These are phyloP conservation scores for Podospora sp. DNA, from an alignment of 495 filamentous ascomycete species.

Conservation along the genomic window DNA sequence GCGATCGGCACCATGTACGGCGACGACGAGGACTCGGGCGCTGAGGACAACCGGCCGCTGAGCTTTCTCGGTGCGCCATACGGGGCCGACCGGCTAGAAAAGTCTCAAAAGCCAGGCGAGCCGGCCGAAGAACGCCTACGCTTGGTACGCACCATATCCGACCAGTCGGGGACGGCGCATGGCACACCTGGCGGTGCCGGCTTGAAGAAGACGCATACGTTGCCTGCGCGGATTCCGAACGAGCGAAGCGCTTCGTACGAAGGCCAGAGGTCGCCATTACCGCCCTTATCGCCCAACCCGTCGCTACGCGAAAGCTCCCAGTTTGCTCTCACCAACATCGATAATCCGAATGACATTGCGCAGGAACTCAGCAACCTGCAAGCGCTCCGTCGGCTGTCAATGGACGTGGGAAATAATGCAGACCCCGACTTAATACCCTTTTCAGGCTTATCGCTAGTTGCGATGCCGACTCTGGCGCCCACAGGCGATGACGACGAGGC, in stretches of 20 bases:
- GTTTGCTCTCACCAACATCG: conserved; percentile 88
- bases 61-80: conserved; percentile 49
- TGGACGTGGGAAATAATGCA: conserved; percentile 89
- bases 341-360: conserved; percentile 88
- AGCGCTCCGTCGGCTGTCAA: conserved; percentile 94
- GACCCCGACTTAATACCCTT: conserved; percentile 94
- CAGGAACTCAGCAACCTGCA: conserved; percentile 96
- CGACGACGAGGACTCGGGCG: conserved; percentile 54
- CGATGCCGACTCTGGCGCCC: conserved; percentile 73
- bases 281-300: conserved; percentile 59
- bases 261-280: conserved; percentile 45
- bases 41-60: conserved; percentile 51
- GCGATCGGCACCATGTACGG: conserved; percentile 96
- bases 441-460: conserved; percentile 57
- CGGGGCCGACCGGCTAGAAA: conserved; percentile 41
- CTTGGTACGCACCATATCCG: conserved; percentile 48
- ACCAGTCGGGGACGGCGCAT: conserved; percentile 31
- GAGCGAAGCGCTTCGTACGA: conserved; percentile 53
- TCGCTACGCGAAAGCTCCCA: conserved; percentile 65
- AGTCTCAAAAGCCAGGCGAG: conserved; percentile 26
- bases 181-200: conserved; percentile 26
- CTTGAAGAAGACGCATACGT: conserved; percentile 43
- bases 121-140: conserved; percentile 41
- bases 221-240: conserved; percentile 49
- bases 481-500: conserved; percentile 78